Conservation (phyloP, 2,329 filamentous ascomycete genomes). For the Calonectria naviculata region DNA sequence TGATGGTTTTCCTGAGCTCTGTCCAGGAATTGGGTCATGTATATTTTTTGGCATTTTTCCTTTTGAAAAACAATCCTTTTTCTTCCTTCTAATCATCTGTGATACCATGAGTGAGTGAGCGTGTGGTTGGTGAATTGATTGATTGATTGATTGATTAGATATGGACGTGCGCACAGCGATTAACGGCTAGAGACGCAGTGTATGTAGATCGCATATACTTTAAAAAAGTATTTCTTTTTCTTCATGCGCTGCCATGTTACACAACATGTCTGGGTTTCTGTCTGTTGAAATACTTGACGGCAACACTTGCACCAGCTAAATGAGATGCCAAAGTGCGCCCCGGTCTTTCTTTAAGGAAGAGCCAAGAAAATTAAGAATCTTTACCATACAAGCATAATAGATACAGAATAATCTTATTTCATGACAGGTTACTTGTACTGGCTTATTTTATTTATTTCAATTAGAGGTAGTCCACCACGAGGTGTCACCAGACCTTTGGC, state of each 20-base stretch:
- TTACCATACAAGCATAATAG: too few relatives aligned
- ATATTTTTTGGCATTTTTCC: conserved; percentile 20
- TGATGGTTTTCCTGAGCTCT: conserved; percentile 22
- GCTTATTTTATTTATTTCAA: too few relatives aligned
- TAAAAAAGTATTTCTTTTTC: background rate
- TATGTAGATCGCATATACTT: background rate
- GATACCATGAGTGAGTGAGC: background rate
- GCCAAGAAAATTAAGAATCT: too few relatives aligned
- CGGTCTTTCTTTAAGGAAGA: too few relatives aligned
- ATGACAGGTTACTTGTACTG: too few relatives aligned
- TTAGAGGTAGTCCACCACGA: too few relatives aligned
- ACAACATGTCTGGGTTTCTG: background rate
- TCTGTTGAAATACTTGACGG: background rate
- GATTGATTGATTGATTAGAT: background rate
- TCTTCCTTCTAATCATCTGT: background rate
- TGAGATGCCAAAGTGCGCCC: too few relatives aligned
- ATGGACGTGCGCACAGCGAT: background rate
- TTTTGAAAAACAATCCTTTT: background rate
- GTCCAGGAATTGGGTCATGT: conserved; percentile 27
- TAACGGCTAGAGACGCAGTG: background rate
- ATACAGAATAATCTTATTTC: too few relatives aligned
- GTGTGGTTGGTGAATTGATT: background rate
- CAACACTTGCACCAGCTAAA: background rate
- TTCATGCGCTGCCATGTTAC: background rate
- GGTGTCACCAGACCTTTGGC: too few relatives aligned